Conservation (phyloP, 352 stramenopile species). For the Pythium vanterpoolii region DNA sequence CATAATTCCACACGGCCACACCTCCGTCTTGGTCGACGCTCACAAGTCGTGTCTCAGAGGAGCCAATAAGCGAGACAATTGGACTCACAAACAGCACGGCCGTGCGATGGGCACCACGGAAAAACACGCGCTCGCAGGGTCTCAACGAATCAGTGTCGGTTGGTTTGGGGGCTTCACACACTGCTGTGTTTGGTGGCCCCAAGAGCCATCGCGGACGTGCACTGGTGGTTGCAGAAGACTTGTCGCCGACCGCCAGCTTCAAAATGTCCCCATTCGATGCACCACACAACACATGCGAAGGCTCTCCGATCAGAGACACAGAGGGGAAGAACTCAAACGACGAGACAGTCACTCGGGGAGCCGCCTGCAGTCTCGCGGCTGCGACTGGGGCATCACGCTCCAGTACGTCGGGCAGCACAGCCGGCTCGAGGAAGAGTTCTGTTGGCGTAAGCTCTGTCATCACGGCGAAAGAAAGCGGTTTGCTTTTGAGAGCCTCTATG, state of each 20-base stretch:
- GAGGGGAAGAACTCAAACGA: conserved; percentile 6
- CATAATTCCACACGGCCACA: conserved; percentile 45
- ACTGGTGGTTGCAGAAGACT: neutral
- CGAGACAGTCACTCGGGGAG: neutral
- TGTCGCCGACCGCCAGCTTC: neutral
- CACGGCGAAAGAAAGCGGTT: conserved; percentile 27
- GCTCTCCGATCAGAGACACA: conserved; percentile 1
- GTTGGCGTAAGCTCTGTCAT: conserved; percentile 24
- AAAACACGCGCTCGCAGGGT: conserved; percentile 30
- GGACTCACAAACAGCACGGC: conserved; percentile 34
- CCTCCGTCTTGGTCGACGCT: conserved; percentile 39
- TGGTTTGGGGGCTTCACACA: conserved; percentile 27
- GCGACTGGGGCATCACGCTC: conserved; percentile 14
- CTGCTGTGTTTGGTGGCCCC: conserved; percentile 17
- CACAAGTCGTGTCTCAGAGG: conserved; percentile 16
- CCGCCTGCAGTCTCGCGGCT: neutral
- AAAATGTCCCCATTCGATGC: conserved; percentile 11
- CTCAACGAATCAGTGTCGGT: neutral
- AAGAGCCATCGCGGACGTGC: neutral
- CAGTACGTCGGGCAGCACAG: conserved; percentile 19
- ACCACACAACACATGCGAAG: conserved; percentile 6
- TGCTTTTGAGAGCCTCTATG: conserved; percentile 30
- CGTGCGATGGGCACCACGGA: conserved; percentile 30
- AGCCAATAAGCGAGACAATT: conserved; percentile 7
- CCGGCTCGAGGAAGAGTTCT: conserved; percentile 21